A percentile compares a stretch with the other conserved stretches of the same genome.
These are phyloP conservation scores for Articulospora tetracladia DNA, from an alignment of 495 filamentous ascomycete species.

Conservation along the genomic window DNA sequence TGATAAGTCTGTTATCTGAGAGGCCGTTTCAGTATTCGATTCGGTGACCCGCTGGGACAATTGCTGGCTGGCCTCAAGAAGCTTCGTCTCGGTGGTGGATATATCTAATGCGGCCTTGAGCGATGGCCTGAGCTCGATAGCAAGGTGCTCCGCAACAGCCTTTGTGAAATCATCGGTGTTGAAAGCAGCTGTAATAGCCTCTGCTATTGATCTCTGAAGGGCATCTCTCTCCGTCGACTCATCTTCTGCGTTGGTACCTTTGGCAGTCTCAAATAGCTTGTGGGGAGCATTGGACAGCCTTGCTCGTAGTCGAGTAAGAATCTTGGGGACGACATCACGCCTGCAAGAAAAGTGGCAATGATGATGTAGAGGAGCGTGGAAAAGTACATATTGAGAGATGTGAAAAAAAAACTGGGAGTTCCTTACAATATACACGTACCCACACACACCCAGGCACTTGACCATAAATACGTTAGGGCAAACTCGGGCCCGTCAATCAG, in stretches of 20 bases:
- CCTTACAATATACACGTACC: not conserved
- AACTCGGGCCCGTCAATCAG: not conserved
- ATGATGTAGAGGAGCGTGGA: slow-evolving; percentile 5
- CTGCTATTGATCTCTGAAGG: slow-evolving; percentile 20
- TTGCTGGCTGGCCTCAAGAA: slow-evolving; percentile 15
- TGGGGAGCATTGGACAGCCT: not conserved
- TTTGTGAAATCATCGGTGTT: slow-evolving; percentile 24
- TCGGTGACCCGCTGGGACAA: slow-evolving; percentile 20
- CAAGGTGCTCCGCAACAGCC: slow-evolving; percentile 22
- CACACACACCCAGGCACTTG: not conserved
- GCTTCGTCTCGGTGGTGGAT: slow-evolving; percentile 19
- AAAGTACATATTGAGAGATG: slow-evolving; percentile 18
- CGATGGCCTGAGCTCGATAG: slow-evolving; percentile 20
- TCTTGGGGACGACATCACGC: slow-evolving; percentile 17
- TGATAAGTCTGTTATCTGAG: slow-evolving; percentile 18
- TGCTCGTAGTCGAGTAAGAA: slow-evolving; percentile 16
- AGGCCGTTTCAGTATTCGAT: slow-evolving; percentile 9
- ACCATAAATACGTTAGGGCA: not conserved
- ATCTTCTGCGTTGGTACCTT: slow-evolving; percentile 7
- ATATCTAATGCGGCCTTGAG: slow-evolving; percentile 23
- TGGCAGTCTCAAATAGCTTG: not conserved
- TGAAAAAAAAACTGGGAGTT: slow-evolving; percentile 4
- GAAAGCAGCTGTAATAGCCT: slow-evolving; percentile 22
- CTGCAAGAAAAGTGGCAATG: slow-evolving; percentile 10
- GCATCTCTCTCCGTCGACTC: slow-evolving; percentile 13